Base-by-base conservation (phyloP, 1,284 basidiomycete genomes). In the Sporisorium graminicola region DNA sequence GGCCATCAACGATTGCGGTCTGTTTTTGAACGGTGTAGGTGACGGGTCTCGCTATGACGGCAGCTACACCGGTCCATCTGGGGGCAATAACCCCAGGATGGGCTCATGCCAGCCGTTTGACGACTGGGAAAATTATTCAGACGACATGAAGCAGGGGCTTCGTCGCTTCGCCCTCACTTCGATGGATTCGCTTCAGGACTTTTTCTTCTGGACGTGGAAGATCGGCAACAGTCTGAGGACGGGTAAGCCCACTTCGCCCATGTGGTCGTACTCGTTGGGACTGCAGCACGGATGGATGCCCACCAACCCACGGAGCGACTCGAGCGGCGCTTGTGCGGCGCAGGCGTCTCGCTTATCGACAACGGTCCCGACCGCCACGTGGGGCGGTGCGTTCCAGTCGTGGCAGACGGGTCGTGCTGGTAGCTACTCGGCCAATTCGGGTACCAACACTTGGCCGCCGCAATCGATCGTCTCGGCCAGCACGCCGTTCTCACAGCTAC, bases 1-100 rank as follows among this genome's bases (percentile, higher is more conserved):
- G 7, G 93, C 93, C 0, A 87, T 90, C 60, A 95, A 91, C 13
- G 95, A 97, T 85, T 97, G 94, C 81, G 93, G 94, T 22, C 91
- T 88, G 77, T 94, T 90, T 89, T 87, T 93, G 6, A 93, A 93
- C 81, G 85, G 80, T 29, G 79, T 81, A 33, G 88, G 90, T 26
- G 74, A 88, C 24, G 92, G 93, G 16, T 88, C 92, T 13, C 90
- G 94, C 55, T 96, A 92, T 84, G 94, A 94, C 78, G 94, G 93
- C 20, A 87, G 90, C 3, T 91, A 88, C 82, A 65, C 63, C 4
- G 77, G 78, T 2, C 64, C 75, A 2, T 58, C 58, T 2, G 40
- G 55, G 8, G 81, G 82, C 50, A 54, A 72, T 53, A 76, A 53
- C 51, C 77, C 69, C 40, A 62, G 71, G 27, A 40, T 74, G 54